Percentiles rank a stretch among this genome's conserved stretches.
Evolutionary conservation across 208 protist genomes (phyloP).

Genomic region (Leishmania lainsoni): DNA sequence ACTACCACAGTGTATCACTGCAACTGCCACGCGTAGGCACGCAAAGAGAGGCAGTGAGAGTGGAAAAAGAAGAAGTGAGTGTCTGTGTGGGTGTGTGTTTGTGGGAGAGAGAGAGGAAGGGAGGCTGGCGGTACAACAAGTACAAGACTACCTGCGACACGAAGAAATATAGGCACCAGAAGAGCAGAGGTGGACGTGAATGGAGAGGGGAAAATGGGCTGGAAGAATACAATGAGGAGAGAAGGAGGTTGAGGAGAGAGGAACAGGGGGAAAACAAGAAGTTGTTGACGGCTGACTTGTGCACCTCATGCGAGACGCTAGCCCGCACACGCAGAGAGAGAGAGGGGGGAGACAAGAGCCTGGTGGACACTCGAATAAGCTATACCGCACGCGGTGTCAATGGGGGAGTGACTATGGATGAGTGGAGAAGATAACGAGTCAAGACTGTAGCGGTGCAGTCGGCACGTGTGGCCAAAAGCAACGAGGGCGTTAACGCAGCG

Average conservation of each 20-base stretch:
- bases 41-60: background rate
- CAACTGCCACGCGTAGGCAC: background rate
- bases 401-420: background rate
- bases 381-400: background rate
- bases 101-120: background rate
- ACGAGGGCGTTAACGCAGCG: background rate
- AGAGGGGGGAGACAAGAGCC: background rate
- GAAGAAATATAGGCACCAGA: background rate
- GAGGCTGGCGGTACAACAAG: background rate
- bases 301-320: background rate
- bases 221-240: background rate
- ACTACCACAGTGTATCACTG: background rate
- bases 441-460: background rate
- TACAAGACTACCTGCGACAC: background rate
- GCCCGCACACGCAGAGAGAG: background rate
- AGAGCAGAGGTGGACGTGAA: background rate
- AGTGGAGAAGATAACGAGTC: background rate
- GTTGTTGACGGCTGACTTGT: background rate
- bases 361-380: background rate
- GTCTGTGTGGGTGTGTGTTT: background rate
- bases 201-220: background rate
- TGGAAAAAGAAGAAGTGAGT: background rate
- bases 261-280: background rate
- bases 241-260: background rate
- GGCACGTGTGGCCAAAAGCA: background rate